These are phyloP conservation scores for Colletotrichum limetticola DNA, from an alignment of 2,329 filamentous ascomycete species.

Conservation along the genomic window DNA sequence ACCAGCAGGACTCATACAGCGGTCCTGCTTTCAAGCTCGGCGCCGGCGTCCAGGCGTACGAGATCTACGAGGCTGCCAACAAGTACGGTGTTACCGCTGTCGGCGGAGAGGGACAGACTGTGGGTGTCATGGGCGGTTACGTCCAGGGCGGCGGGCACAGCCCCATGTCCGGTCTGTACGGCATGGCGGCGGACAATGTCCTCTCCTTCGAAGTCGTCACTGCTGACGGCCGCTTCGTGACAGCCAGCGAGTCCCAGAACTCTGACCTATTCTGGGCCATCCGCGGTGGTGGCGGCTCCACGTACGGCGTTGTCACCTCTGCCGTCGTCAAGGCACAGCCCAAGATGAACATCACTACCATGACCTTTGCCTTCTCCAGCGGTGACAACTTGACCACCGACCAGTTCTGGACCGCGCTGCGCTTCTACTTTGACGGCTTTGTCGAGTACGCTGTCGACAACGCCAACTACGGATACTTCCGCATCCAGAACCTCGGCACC, in stretches of 20 bases:
- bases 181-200: slow-evolving; percentile 71
- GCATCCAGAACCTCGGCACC: slow-evolving; percentile 38
- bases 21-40: slow-evolving; percentile 43
- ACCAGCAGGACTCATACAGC: slow-evolving; percentile 32
- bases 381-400: slow-evolving; percentile 37
- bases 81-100: slow-evolving; percentile 60
- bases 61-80: slow-evolving; percentile 59
- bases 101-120: slow-evolving; percentile 64
- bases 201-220: slow-evolving; percentile 69
- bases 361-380: slow-evolving; percentile 52
- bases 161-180: slow-evolving; percentile 61
- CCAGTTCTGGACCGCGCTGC: slow-evolving; percentile 44
- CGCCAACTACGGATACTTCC: slow-evolving; percentile 41
- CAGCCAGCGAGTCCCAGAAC: slow-evolving; percentile 63
- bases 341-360: slow-evolving; percentile 53
- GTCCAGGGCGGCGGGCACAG: slow-evolving; percentile 71
- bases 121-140: slow-evolving; percentile 70
- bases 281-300: slow-evolving; percentile 58
- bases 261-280: slow-evolving; percentile 74
- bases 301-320: slow-evolving; percentile 63
- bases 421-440: slow-evolving; percentile 40
- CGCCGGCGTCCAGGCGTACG: slow-evolving; percentile 63
- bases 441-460: slow-evolving; percentile 40
- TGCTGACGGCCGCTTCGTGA: slow-evolving; percentile 59
- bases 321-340: slow-evolving; percentile 63